phyloP scores from a whole-genome alignment of 805 yeast genomes.

The Saturnispora silvae region DNA sequence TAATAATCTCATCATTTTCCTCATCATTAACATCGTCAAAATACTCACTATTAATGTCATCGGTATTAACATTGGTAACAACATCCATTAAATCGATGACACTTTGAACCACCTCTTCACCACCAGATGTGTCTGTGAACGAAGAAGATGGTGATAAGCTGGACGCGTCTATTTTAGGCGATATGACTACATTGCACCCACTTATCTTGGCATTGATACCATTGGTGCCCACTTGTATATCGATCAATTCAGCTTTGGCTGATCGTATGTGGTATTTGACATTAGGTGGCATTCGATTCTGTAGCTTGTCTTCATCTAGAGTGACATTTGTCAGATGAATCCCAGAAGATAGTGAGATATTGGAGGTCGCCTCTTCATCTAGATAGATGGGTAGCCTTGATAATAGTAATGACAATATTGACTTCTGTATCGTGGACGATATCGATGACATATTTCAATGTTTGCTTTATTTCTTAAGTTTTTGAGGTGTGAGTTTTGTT shows the following conservation, averaged over 20 bases:
- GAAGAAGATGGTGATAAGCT: too few relatives aligned
- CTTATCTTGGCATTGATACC: slow-evolving; percentile 7
- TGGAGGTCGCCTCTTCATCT: slow-evolving; percentile 9
- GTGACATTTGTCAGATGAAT: slow-evolving; percentile 9
- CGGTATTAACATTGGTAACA: slow-evolving; percentile 19
- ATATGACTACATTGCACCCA: slow-evolving; percentile 7
- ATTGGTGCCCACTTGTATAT: slow-evolving; percentile 7
- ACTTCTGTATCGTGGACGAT: slow-evolving; percentile 11
- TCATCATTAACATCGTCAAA: slow-evolving; percentile 24
- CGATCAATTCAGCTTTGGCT: slow-evolving; percentile 9
- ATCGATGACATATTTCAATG: slow-evolving; percentile 10
- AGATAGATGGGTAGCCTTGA: slow-evolving; percentile 12
- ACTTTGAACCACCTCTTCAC: slow-evolving; percentile 66
- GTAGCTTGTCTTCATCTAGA: slow-evolving; percentile 12
- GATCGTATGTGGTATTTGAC: slow-evolving; percentile 9
- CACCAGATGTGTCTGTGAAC: slow-evolving; percentile 19
- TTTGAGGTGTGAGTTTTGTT: not conserved
- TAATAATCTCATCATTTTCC: slow-evolving; percentile 7
- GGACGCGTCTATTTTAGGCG: slow-evolving; percentile 7
- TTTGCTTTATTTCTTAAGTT: not conserved
- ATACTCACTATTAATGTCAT: not conserved
- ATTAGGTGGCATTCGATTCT: slow-evolving; percentile 9
- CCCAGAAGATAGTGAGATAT: slow-evolving; percentile 7
- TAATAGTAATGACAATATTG: slow-evolving; percentile 9
- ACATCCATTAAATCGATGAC: slow-evolving; percentile 34